These are phyloP conservation scores for Zopfochytrium polystomum DNA, from an alignment of 371 early-diverging fungal genomes.

Conservation along the genomic window DNA sequence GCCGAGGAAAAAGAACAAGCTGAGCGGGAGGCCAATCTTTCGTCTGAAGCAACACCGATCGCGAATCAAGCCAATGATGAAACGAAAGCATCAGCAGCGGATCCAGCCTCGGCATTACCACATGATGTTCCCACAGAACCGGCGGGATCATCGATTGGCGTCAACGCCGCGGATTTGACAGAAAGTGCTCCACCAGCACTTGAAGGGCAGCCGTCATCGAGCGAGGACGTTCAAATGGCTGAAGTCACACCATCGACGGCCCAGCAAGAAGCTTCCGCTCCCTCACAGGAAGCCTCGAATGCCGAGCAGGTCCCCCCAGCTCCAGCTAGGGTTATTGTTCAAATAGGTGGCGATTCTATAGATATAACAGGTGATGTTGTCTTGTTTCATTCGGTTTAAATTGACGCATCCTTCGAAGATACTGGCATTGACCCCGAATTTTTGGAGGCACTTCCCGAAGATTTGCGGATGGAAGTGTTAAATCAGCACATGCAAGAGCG, in stretches of 20 bases:
- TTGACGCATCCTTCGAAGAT: constrained; percentile 28
- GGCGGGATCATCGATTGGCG: too few species aligned
- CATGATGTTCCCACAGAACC: too few species aligned
- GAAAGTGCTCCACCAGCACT: constrained; percentile 17
- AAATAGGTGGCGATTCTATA: constrained; percentile 67
- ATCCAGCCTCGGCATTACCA: constrained; percentile 41
- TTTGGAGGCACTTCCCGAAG: constrained; percentile 92
- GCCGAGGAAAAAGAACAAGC: constrained; percentile 53
- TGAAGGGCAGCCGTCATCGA: not conserved
- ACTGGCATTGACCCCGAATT: constrained; percentile 94
- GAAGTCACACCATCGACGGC: constrained; percentile 43
- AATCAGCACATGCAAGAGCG: constrained; percentile 70
- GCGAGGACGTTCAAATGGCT: constrained; percentile 26
- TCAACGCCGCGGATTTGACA: constrained; percentile 23
- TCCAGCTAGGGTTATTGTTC: constrained; percentile 45
- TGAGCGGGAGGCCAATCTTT: constrained; percentile 30
- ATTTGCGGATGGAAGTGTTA: constrained; percentile 88
- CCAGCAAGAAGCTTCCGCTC: constrained; percentile 25
- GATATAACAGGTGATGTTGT: constrained; percentile 77
- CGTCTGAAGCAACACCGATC: too few species aligned
- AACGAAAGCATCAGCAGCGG: constrained; percentile 35
- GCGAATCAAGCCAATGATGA: constrained; percentile 36
- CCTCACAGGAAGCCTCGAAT: constrained; percentile 46
- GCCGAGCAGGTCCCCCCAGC: constrained; percentile 26
- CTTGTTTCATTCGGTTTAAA: constrained; percentile 7